These are phyloP conservation scores for Mitragyna speciosa DNA, from an alignment of 257 asterid genomes.

Conservation along the genomic window DNA sequence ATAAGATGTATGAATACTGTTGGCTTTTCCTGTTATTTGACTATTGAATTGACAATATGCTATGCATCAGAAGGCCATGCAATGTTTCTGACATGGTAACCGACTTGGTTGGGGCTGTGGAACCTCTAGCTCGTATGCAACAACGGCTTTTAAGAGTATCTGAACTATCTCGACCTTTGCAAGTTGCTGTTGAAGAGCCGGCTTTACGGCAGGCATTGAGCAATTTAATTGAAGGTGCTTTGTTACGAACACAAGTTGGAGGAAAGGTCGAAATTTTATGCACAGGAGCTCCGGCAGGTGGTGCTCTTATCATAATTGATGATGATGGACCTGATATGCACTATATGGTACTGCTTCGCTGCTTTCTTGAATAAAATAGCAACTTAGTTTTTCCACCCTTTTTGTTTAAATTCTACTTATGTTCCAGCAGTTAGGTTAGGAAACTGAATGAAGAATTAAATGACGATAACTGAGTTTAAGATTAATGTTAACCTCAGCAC, in stretches of 20 bases:
- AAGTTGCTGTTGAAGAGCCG: slow-evolving; percentile 86
- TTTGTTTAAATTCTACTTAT: no score
- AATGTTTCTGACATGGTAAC: slow-evolving; percentile 59
- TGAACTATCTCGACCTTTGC: slow-evolving; percentile 57
- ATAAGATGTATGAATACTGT: neutral
- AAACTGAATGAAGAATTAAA: neutral
- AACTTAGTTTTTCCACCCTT: neutral
- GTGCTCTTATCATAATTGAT: slow-evolving; percentile 76
- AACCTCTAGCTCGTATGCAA: slow-evolving; percentile 76
- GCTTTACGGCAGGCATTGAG: slow-evolving; percentile 91
- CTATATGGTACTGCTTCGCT: slow-evolving; percentile 63
- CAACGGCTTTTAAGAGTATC: slow-evolving; percentile 57
- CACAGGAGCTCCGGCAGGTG: slow-evolving; percentile 86
- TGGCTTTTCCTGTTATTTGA: neutral
- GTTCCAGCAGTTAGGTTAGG: neutral
- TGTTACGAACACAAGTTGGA: slow-evolving; percentile 70
- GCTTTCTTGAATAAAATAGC: neutral
- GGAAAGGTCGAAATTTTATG: slow-evolving; percentile 73
- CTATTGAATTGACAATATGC: neutral
- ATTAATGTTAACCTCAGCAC: neutral
- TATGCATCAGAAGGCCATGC: slow-evolving; percentile 60
- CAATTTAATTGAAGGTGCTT: slow-evolving; percentile 90
- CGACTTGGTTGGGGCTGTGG: slow-evolving; percentile 78
- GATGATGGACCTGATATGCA: slow-evolving; percentile 99
- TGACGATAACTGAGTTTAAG: neutral